Evolutionary conservation across 2,329 filamentous ascomycete species (phyloP).

Genomic region (Cylindrodendrum hubeiense): DNA sequence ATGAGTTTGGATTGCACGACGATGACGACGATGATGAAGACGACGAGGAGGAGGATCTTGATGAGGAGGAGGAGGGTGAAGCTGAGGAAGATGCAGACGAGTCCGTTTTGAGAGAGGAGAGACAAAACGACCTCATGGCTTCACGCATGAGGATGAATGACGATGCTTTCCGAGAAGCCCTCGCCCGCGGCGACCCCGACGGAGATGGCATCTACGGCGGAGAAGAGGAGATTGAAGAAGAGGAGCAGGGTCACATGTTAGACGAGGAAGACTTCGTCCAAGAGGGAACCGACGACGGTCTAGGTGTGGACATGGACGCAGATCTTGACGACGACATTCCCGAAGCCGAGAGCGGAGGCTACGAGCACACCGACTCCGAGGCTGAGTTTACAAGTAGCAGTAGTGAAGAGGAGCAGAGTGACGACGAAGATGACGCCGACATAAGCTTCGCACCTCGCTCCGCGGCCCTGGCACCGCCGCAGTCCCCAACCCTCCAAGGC

Average conservation of each 20-base stretch:
- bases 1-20: slow-evolving; percentile 63
- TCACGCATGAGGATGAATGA: slow-evolving; percentile 68
- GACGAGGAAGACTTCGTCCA: slow-evolving; percentile 71
- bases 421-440: slow-evolving; percentile 45
- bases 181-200: slow-evolving; percentile 63
- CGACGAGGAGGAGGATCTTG: slow-evolving; percentile 55
- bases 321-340: slow-evolving; percentile 80
- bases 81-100: slow-evolving; percentile 56
- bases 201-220: slow-evolving; percentile 64
- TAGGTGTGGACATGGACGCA: slow-evolving; percentile 68
- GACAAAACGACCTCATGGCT: slow-evolving; percentile 62
- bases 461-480: slow-evolving; percentile 49
- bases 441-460: slow-evolving; percentile 57
- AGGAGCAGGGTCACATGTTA: slow-evolving; percentile 69
- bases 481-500: slow-evolving; percentile 53
- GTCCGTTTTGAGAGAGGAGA: slow-evolving; percentile 55
- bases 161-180: slow-evolving; percentile 71
- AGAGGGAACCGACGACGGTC: slow-evolving; percentile 44
- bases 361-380: slow-evolving; percentile 84
- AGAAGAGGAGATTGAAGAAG: slow-evolving; percentile 67
- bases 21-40: slow-evolving; percentile 58
- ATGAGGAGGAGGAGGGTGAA: slow-evolving; percentile 54
- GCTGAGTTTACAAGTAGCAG: slow-evolving; percentile 69
- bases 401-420: slow-evolving; percentile 57
- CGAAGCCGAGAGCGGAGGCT: slow-evolving; percentile 72